Conservation (phyloP, 2,329 filamentous ascomycete genomes). For the Pseudocercospora ulei region DNA sequence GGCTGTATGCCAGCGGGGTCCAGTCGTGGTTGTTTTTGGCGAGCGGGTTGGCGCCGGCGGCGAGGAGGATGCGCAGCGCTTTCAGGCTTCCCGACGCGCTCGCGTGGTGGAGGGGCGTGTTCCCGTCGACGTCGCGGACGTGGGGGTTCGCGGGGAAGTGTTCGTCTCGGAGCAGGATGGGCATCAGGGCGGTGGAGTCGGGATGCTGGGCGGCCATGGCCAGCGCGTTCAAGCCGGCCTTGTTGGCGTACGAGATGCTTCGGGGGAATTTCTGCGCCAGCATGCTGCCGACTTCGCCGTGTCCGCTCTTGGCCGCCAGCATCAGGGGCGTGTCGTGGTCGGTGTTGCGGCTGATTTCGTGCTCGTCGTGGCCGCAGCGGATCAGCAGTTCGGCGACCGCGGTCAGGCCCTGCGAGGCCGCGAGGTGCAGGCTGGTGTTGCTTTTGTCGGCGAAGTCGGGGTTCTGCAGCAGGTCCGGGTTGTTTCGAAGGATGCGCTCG, state of each 20-base stretch:
- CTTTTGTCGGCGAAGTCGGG: conserved; percentile 65
- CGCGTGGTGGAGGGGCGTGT: conserved; percentile 79
- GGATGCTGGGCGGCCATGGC: conserved; percentile 31
- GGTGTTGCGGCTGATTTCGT: conserved; percentile 65
- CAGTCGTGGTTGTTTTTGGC: conserved; percentile 66
- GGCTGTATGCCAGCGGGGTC: conserved; percentile 73
- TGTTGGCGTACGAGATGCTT: conserved; percentile 56
- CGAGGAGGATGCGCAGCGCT: conserved; percentile 64
- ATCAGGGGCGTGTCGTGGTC: conserved; percentile 72
- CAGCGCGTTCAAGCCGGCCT: conserved; percentile 60
- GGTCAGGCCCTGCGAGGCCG: conserved; percentile 61
- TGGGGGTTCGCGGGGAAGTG: conserved; percentile 31
- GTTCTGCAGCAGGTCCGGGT: conserved; percentile 64
- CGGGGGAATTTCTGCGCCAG: conserved; percentile 56
- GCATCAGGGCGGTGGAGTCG: conserved; percentile 36
- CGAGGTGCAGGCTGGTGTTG: conserved; percentile 76
- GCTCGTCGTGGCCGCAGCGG: conserved; percentile 63
- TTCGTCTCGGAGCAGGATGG: conserved; percentile 35
- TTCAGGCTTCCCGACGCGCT: conserved; percentile 71
- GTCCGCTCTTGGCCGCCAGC: conserved; percentile 60
- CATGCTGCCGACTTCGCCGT: conserved; percentile 63
- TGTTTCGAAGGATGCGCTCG: conserved; percentile 62
- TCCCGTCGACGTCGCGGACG: conserved; percentile 56
- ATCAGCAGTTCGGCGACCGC: conserved; percentile 61
- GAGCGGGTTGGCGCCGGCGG: conserved; percentile 65